A percentile compares a stretch with the other conserved stretches of the same genome.
These are phyloP conservation scores for Neoboletus brunneissimus DNA, from an alignment of 768 basidiomycete genomes.

Conservation along the genomic window DNA sequence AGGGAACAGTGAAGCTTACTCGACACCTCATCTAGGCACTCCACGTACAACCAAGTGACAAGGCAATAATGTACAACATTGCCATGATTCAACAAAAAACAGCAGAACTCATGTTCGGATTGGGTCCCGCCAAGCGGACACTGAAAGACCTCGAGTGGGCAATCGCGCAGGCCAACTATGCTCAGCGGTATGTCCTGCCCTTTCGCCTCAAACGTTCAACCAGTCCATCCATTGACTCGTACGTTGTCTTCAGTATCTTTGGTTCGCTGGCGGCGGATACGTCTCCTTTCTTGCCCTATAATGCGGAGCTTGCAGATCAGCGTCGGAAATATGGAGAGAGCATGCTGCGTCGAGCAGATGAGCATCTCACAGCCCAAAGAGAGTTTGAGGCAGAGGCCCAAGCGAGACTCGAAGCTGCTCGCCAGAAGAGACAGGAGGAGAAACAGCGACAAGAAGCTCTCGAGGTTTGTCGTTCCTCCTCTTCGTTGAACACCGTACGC, in stretches of 20 bases:
- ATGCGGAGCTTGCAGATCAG: slow-evolving; percentile 82
- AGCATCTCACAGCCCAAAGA: slow-evolving; percentile 70
- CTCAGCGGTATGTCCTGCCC: slow-evolving; percentile 64
- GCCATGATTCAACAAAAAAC: slow-evolving; percentile 98
- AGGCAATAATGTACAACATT: slow-evolving; percentile 90
- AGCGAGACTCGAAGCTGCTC: slow-evolving; percentile 72
- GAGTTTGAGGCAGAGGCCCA: slow-evolving; percentile 69
- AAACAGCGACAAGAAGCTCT: slow-evolving; percentile 57
- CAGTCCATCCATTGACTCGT: background rate
- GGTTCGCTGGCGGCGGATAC: slow-evolving; percentile 76
- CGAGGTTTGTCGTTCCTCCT: slow-evolving; percentile 50
- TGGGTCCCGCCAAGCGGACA: slow-evolving; percentile 72
- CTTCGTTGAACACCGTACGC: background rate
- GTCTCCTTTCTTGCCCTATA: slow-evolving; percentile 73
- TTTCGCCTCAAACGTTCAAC: background rate
- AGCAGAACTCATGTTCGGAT: slow-evolving; percentile 80
- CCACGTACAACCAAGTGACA: slow-evolving; percentile 82
- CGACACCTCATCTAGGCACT: slow-evolving; percentile 55
- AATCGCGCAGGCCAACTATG: slow-evolving; percentile 77
- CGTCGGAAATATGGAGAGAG: slow-evolving; percentile 86
- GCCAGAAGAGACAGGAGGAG: slow-evolving; percentile 78
- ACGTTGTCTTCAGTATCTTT: slow-evolving; percentile 58
- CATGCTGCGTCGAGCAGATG: slow-evolving; percentile 78
- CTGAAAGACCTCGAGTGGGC: slow-evolving; percentile 76
- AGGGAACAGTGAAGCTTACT: background rate